These are phyloP conservation scores for Juglanconis juglandina DNA, from an alignment of 2,329 filamentous ascomycete genomes.

Conservation along the genomic window DNA sequence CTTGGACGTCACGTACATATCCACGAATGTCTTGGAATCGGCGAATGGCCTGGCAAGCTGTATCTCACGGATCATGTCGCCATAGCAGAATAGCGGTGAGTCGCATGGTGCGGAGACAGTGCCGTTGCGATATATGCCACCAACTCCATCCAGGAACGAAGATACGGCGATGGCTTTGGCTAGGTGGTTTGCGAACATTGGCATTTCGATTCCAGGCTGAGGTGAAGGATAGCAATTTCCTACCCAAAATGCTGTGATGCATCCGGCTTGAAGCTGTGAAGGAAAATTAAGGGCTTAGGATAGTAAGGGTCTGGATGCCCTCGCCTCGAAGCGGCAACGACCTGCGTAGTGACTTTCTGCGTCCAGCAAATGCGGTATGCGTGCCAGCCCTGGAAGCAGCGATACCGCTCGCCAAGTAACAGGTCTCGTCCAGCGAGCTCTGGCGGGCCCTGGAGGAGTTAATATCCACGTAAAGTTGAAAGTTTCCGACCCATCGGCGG, in stretches of 20 bases:
- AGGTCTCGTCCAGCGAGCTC: too few species aligned
- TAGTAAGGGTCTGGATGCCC: too few species aligned
- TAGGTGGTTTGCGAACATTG: background rate
- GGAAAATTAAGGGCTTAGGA: too few species aligned
- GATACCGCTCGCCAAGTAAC: too few species aligned
- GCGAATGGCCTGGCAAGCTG: slow-evolving; percentile 61
- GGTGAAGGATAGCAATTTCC: too few species aligned
- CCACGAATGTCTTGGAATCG: slow-evolving; percentile 70
- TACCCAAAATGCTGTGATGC: background rate
- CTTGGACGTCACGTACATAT: slow-evolving; percentile 49
- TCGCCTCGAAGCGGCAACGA: too few species aligned
- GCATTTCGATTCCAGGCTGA: background rate
- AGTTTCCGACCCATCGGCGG: too few species aligned
- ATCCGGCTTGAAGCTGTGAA: background rate
- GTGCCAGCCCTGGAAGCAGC: too few species aligned
- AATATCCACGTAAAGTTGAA: too few species aligned
- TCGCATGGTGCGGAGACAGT: slow-evolving; percentile 62
- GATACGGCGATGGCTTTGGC: background rate
- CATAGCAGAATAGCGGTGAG: slow-evolving; percentile 65
- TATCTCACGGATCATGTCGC: slow-evolving; percentile 59
- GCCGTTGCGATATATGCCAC: slow-evolving; percentile 57
- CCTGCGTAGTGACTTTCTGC: too few species aligned
- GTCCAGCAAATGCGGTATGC: too few species aligned
- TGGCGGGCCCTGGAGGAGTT: too few species aligned
- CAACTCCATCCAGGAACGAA: slow-evolving; percentile 23